Conservation (phyloP, 106 monocot genomes). For the Amphibolis antarctica region DNA sequence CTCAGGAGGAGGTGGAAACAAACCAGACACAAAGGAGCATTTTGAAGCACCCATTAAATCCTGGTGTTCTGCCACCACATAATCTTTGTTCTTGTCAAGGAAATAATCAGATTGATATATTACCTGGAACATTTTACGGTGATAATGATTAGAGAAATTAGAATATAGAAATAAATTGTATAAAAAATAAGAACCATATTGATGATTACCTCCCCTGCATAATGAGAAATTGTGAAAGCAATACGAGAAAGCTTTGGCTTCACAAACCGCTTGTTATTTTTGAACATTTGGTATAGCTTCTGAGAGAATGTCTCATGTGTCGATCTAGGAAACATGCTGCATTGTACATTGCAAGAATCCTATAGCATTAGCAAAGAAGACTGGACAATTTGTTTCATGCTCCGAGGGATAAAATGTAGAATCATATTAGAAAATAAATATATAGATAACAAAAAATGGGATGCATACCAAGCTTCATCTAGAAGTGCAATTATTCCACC, state of each 20-base stretch:
- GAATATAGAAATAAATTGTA: background rate
- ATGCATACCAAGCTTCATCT: slow-evolving; percentile 56
- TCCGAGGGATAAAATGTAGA: background rate
- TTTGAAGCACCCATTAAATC: slow-evolving; percentile 35
- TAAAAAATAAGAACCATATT: background rate
- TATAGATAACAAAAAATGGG: background rate
- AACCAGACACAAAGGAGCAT: slow-evolving; percentile 37
- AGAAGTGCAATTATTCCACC: slow-evolving; percentile 72
- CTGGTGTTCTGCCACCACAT: slow-evolving; percentile 65
- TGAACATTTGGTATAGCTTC: slow-evolving; percentile 46
- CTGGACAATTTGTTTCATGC: background rate
- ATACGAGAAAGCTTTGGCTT: slow-evolving; percentile 79
- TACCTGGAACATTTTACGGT: slow-evolving; percentile 28
- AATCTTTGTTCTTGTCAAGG: slow-evolving; percentile 67
- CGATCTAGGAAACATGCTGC: slow-evolving; percentile 56
- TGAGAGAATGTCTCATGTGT: slow-evolving; percentile 69
- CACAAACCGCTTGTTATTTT: slow-evolving; percentile 57
- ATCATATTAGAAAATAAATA: background rate
- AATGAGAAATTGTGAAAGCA: slow-evolving; percentile 66
- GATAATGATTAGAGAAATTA: background rate
- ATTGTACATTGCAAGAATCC: background rate
- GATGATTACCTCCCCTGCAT: slow-evolving; percentile 62
- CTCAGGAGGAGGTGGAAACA: slow-evolving; percentile 34
- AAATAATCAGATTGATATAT: slow-evolving; percentile 58
- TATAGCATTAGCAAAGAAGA: too few relatives aligned